These are phyloP conservation scores for Neofusicoccum laricinum DNA, from an alignment of 2,329 filamentous ascomycete genomes.

Conservation along the genomic window DNA sequence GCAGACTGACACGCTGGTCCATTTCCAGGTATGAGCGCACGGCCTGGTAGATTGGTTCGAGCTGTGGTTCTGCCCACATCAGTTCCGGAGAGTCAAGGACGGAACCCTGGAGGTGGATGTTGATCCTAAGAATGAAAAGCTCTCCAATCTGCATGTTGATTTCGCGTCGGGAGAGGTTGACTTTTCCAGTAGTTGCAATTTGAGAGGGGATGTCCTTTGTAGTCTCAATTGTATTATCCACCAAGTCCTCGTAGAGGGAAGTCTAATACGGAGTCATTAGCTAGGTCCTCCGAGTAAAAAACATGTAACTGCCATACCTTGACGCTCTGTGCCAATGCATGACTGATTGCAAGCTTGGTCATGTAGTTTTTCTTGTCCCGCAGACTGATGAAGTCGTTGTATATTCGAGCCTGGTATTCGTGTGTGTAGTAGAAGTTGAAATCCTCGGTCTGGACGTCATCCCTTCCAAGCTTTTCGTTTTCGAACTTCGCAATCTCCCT, in stretches of 20 bases:
- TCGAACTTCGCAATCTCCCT: slow-evolving; percentile 96
- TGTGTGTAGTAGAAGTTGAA: slow-evolving; percentile 99
- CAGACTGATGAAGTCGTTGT: slow-evolving; percentile 98
- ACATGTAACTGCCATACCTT: slow-evolving; percentile 57
- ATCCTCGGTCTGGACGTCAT: slow-evolving; percentile 91
- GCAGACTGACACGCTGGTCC: slow-evolving; percentile 85
- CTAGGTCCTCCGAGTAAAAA: neutral
- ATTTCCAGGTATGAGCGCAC: slow-evolving; percentile 96
- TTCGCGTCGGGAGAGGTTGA: slow-evolving; percentile 79
- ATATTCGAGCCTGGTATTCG: slow-evolving; percentile 97
- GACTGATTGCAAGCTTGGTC: slow-evolving; percentile 95
- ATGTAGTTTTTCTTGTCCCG: slow-evolving; percentile 95
- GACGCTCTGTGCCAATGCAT: slow-evolving; percentile 91
- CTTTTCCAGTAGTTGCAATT: slow-evolving; percentile 88
- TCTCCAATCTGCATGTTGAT: slow-evolving; percentile 99
- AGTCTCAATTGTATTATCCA: slow-evolving; percentile 87
- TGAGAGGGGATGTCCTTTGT: slow-evolving; percentile 92
- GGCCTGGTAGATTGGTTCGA: slow-evolving; percentile 94
- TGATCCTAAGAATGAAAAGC: slow-evolving; percentile 95
- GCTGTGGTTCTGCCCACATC: slow-evolving; percentile 96
- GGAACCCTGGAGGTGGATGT: slow-evolving; percentile 94
- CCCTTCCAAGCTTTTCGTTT: slow-evolving; percentile 78
- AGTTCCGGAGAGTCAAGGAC: slow-evolving; percentile 95
- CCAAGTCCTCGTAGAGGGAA: slow-evolving; percentile 91
- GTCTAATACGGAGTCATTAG: slow-evolving; percentile 54